phyloP scores from a whole-genome alignment of 1,139 yeast genomes.

The Wickerhamiella pararugosa region DNA sequence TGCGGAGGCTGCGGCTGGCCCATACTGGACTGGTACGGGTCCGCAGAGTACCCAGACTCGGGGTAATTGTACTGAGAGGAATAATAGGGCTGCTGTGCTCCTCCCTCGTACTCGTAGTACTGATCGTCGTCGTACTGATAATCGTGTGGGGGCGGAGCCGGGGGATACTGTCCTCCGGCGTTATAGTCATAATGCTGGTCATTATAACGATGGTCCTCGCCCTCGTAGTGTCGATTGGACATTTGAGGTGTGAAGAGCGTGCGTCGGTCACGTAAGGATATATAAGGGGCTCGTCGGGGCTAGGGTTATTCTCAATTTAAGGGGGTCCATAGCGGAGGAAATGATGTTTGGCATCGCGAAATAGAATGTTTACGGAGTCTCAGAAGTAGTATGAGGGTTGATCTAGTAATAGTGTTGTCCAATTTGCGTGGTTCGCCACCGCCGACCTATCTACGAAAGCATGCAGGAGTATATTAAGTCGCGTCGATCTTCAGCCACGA shows the following conservation, averaged over 20 bases:
- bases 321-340: no score
- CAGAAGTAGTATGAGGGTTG: no score
- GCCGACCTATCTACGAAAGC: no score
- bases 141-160: conserved; percentile 3
- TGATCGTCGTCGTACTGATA: conserved; percentile 15
- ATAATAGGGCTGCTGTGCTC: conserved; percentile 18
- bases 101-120: conserved; percentile 16
- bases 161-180: conserved; percentile 5
- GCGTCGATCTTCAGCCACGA: no score
- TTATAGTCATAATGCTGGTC: conserved; percentile 4
- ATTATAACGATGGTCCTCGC: conserved; percentile 6
- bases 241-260: not conserved
- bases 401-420: no score
- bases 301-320: no score
- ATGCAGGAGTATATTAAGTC: no score
- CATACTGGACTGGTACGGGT: conserved; percentile 17
- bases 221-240: conserved; percentile 9
- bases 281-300: no score
- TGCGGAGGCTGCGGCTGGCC: conserved; percentile 17
- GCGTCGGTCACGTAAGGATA: no score
- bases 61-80: conserved; percentile 22
- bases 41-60: conserved; percentile 23
- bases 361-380: no score
- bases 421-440: no score
- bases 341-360: no score